Conservation (phyloP, 768 basidiomycete species). For the Mycena leptocephala region DNA sequence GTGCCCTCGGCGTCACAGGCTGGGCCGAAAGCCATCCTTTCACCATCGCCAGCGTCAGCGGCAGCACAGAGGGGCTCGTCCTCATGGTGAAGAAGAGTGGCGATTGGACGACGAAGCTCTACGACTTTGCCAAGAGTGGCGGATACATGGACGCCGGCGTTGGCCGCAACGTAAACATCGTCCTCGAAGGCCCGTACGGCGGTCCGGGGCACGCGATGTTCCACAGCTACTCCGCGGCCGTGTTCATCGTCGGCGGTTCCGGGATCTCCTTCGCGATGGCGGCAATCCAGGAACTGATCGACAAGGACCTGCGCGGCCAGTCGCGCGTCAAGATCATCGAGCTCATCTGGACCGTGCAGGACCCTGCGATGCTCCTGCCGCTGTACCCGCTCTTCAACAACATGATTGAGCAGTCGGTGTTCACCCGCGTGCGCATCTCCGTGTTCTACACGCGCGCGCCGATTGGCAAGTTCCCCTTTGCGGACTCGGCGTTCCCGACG, state of each 20-base stretch:
- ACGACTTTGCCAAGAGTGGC: conserved; percentile 48
- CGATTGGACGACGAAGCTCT: conserved; percentile 63
- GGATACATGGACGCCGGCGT: conserved; percentile 35
- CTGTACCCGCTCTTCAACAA: conserved; percentile 55
- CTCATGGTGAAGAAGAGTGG: conserved; percentile 67
- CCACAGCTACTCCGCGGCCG: conserved; percentile 64
- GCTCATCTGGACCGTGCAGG: conserved; percentile 66
- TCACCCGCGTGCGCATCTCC: conserved; percentile 51
- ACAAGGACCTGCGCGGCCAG: conserved; percentile 48
- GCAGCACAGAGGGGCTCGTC: conserved; percentile 65
- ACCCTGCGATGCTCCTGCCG: conserved; percentile 53
- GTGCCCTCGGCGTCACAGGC: conserved; percentile 55
- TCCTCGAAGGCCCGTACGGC: conserved; percentile 68
- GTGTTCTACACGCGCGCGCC: conserved; percentile 61
- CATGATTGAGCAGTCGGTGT: conserved; percentile 47
- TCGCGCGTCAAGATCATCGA: conserved; percentile 62
- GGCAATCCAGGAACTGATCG: conserved; percentile 65
- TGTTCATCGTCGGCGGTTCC: conserved; percentile 72
- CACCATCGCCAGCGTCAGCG: conserved; percentile 66
- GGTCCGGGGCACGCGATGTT: conserved; percentile 62
- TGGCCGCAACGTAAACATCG: conserved; percentile 47
- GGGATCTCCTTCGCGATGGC: conserved; percentile 72
- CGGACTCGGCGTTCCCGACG: conserved; percentile 49
- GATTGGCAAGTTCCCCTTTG: conserved; percentile 46
- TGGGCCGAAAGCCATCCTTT: conserved; percentile 72